Base-by-base conservation (phyloP, 805 yeast species). In the Saturnispora ahearnii region DNA sequence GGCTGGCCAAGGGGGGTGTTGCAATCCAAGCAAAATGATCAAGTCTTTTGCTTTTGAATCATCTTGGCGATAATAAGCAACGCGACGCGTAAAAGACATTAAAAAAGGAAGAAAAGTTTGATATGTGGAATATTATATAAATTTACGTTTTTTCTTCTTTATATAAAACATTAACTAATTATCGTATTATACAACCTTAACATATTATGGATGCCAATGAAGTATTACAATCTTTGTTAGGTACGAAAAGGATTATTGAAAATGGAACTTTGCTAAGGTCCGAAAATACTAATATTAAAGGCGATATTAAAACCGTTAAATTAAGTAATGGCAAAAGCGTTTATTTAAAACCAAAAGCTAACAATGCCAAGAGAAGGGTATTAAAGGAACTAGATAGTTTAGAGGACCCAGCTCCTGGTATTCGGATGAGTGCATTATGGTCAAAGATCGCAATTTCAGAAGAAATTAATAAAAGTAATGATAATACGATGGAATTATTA, bases 1-100 rank as follows among this genome's bases (percentile, higher is more conserved):
- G 90, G 91, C 1, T 85, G 87, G 79, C 72, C 68, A 21, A 57
- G 59, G 48, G 70, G 69, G 34, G 50, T 45, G 26, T 48, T 65
- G 21, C 48, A 55, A 40, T 67, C 71, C 0, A 55, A 60, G 12
- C 63, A 58, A 51, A 62, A 62, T 38, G 72, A 67, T 47, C 71
- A 67, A 58, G 67, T 68, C 40, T 68, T 68, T 44, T 63, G 68
- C 45, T 68, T 68, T 40, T 67, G 55, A 52, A 4, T 26, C 28
- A 11, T 13, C 40, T 18, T 18, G 7, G 9, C 3, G 29, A 26
- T 26, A 3, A 36, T 10, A 36, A 36, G 21, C 11, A 36, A 36
- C 40, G 40, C 34, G 45, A 43, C 45, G 45, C 45, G 45, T 43
- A 15, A 30, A 38, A 22, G 29, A 26, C 29, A 26, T 15, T 7